phyloP scores from a whole-genome alignment of 352 stramenopile species.

The Phytopythium cucurbitacearum region DNA sequence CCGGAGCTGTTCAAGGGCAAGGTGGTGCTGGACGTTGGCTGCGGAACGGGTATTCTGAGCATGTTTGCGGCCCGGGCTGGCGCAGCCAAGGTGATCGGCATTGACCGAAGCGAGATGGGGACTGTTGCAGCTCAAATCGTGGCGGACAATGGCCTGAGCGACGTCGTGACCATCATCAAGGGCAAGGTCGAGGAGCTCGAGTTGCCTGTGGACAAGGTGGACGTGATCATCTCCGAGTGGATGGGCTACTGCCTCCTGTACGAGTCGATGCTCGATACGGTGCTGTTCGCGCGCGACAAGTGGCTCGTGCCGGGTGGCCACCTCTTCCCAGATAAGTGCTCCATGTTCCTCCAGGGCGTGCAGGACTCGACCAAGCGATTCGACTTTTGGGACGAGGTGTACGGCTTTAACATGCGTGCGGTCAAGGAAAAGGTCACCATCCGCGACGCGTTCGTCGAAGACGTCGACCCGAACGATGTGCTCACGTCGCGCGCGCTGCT shows the following conservation, averaged over 20 bases:
- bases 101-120: conserved; percentile 95
- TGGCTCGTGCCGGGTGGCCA: conserved; percentile 93
- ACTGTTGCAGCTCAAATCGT: conserved; percentile 95
- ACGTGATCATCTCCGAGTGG: conserved; percentile 98
- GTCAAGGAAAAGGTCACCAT: conserved; percentile 95
- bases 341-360: conserved; percentile 90
- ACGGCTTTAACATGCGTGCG: conserved; percentile 98
- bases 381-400: conserved; percentile 96
- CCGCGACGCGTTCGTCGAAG: conserved; percentile 95
- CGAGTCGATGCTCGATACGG: conserved; percentile 98
- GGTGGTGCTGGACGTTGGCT: conserved; percentile 96
- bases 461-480: conserved; percentile 87
- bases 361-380: conserved; percentile 65
- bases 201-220: conserved; percentile 91
- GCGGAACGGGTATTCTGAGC: conserved; percentile 96
- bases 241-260: conserved; percentile 99
- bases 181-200: conserved; percentile 95
- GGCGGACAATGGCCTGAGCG: conserved; percentile 88
- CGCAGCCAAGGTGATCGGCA: conserved; percentile 89
- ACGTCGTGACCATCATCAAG: conserved; percentile 92
- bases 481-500: conserved; percentile 87
- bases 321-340: conserved; percentile 97
- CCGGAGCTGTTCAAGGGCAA: conserved; percentile 96
- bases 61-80: conserved; percentile 96
- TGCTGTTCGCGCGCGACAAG: conserved; percentile 95